Evolutionary conservation across 495 filamentous ascomycete genomes (phyloP).

Genomic region (Lasiosphaeria hispida): DNA sequence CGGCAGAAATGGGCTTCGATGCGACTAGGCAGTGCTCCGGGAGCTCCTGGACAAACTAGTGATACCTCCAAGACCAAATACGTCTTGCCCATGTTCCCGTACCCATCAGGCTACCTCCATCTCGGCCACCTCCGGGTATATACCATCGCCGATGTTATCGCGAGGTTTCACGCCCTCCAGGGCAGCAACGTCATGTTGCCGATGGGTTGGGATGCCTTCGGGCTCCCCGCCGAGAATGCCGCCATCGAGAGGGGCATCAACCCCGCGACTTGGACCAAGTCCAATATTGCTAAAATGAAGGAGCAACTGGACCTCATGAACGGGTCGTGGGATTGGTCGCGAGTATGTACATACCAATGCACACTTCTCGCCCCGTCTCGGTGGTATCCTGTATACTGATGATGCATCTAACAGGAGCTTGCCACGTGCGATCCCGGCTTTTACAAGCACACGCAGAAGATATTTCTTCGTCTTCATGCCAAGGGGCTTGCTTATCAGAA

Average conservation of each 20-base stretch:
- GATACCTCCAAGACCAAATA: constrained; percentile 55
- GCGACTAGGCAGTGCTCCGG: not conserved
- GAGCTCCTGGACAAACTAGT: constrained; percentile 1
- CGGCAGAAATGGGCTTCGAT: constrained; percentile 35
- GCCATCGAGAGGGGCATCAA: constrained; percentile 83
- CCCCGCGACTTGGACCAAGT: constrained; percentile 73
- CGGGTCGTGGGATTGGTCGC: constrained; percentile 76
- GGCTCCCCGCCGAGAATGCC: constrained; percentile 87
- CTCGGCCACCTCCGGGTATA: constrained; percentile 87
- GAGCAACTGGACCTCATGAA: constrained; percentile 74
- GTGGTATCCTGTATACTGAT: not conserved
- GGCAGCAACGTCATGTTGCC: constrained; percentile 77
- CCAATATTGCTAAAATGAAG: constrained; percentile 83
- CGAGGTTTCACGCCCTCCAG: constrained; percentile 72
- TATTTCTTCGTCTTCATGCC: constrained; percentile 74
- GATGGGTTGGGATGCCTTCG: constrained; percentile 94
- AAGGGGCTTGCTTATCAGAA: constrained; percentile 73
- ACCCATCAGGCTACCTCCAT: constrained; percentile 86
- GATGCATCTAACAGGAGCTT: constrained; percentile 62
- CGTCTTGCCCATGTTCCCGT: constrained; percentile 89
- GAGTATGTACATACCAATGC: constrained; percentile 49
- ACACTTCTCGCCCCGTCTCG: too few species aligned
- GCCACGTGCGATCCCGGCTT: constrained; percentile 79
- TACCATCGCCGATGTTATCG: constrained; percentile 83
- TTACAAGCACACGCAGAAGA: constrained; percentile 83